These are phyloP conservation scores for Saccharomyces jurei DNA, from an alignment of 805 yeast genomes.

Conservation along the genomic window DNA sequence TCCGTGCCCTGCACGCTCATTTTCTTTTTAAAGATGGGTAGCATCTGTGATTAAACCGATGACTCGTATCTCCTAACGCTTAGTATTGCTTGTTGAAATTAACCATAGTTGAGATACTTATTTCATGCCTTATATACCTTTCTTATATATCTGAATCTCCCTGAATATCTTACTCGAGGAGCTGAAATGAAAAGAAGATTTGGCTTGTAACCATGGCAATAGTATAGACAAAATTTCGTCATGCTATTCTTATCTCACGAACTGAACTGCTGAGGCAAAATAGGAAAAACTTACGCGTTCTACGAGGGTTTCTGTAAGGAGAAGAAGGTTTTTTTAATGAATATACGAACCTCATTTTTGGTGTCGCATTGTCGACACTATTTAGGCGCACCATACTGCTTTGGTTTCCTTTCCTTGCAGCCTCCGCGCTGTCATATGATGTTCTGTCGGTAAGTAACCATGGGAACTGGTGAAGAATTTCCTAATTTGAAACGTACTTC, in stretches of 20 bases:
- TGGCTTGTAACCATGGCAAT: background rate
- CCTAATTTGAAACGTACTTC: background rate
- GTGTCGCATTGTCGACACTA: constrained; percentile 1
- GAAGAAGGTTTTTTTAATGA: background rate
- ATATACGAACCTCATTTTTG: constrained; percentile 7
- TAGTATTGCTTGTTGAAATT: background rate
- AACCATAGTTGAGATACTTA: background rate
- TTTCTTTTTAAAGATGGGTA: background rate
- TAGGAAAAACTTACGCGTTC: background rate
- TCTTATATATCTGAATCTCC: background rate
- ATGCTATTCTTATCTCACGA: background rate
- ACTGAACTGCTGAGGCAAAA: background rate
- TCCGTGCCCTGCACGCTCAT: background rate
- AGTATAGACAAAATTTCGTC: background rate
- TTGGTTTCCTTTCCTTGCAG: background rate
- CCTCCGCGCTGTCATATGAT: background rate
- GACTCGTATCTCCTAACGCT: background rate
- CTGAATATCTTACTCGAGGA: background rate
- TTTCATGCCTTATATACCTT: background rate
- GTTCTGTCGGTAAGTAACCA: background rate
- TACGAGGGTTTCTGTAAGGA: background rate
- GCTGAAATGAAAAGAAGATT: background rate
- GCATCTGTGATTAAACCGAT: background rate
- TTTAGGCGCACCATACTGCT: background rate
- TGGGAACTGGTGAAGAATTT: background rate